These are phyloP conservation scores for Colletotrichum tropicale DNA, from an alignment of 2,329 filamentous ascomycete genomes.

Conservation along the genomic window DNA sequence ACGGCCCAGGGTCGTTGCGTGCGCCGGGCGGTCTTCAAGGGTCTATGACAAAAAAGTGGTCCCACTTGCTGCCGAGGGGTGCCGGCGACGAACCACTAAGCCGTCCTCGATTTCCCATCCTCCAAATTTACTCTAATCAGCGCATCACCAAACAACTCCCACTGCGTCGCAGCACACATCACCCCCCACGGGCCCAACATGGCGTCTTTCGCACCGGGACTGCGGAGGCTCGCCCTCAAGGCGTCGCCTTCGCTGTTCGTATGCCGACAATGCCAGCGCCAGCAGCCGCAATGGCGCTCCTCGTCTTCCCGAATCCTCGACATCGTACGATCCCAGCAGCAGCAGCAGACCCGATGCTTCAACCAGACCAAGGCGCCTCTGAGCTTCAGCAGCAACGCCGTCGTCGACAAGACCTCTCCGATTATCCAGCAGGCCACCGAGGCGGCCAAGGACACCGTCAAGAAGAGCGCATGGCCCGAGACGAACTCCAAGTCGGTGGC, in stretches of 20 bases:
- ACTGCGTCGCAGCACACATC: not conserved
- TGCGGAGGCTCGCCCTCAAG: conserved; percentile 44
- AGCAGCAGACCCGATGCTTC: conserved; percentile 31
- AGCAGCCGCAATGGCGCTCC: conserved; percentile 28
- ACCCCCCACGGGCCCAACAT: conserved; percentile 29
- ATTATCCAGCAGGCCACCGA: conserved; percentile 1
- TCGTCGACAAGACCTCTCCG: not conserved
- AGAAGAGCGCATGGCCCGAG: conserved; percentile 54
- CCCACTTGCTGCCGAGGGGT: not conserved
- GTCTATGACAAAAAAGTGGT: not conserved
- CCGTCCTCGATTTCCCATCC: conserved; percentile 9
- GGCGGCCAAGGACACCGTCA: conserved; percentile 19
- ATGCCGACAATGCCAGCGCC: conserved; percentile 53
- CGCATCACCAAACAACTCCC: not conserved
- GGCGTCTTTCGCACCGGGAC: conserved; percentile 45
- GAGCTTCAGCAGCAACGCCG: conserved; percentile 25
- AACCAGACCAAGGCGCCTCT: conserved; percentile 35
- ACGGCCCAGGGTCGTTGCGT: not conserved
- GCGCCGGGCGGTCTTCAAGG: not conserved
- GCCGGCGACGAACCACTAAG: conserved; percentile 11
- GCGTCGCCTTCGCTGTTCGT: conserved; percentile 43
- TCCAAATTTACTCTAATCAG: not conserved
- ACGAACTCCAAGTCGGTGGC: conserved; percentile 78
- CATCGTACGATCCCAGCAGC: conserved; percentile 36
- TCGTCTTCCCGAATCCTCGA: conserved; percentile 42